Percentiles rank a stretch among this genome's conserved stretches.
Conservation (phyloP, 768 basidiomycete species). For the Porpolomopsis calyptriformis region DNA sequence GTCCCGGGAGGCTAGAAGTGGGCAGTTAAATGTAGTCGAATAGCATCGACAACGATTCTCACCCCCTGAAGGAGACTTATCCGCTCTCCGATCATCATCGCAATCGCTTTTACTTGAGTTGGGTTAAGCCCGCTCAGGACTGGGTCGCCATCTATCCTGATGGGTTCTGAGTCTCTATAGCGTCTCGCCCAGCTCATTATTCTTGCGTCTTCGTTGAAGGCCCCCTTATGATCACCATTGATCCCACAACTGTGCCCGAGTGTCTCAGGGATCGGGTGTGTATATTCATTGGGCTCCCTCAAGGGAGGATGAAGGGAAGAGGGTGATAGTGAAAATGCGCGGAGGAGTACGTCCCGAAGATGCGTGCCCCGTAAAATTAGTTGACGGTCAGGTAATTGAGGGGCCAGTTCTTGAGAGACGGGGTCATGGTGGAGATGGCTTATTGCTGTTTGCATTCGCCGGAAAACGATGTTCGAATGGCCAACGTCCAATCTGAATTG, state of each 20-base stretch:
- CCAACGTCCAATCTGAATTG: conserved; percentile 48
- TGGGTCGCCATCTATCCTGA: conserved; percentile 73
- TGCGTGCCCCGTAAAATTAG: conserved; percentile 58
- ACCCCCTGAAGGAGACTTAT: conserved; percentile 84
- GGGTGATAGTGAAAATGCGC: conserved; percentile 34
- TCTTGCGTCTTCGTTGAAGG: conserved; percentile 60
- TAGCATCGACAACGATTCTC: conserved; percentile 19
- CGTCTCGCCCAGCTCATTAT: conserved; percentile 77
- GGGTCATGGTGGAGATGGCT: conserved; percentile 46
- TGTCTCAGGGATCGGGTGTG: conserved; percentile 26
- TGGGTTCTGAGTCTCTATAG: conserved; percentile 46
- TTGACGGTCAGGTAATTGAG: conserved; percentile 28
- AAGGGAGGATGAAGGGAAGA: conserved; percentile 23
- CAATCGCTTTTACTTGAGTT: conserved; percentile 75
- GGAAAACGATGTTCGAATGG: conserved; percentile 50
- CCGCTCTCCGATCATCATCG: conserved; percentile 73
- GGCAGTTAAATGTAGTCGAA: not conserved
- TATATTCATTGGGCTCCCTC: conserved; percentile 29
- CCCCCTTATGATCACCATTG: conserved; percentile 22
- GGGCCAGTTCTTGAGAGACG: conserved; percentile 24
- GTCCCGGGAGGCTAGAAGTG: conserved; percentile 70
- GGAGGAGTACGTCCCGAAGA: conserved; percentile 61
- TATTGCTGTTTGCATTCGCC: conserved; percentile 64
- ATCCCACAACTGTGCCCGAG: conserved; percentile 25
- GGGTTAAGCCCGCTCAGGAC: conserved; percentile 49